Evolutionary conservation across 164 flowering plant genomes (phyloP).

Genomic region (Tetrastigma voinierianum): DNA sequence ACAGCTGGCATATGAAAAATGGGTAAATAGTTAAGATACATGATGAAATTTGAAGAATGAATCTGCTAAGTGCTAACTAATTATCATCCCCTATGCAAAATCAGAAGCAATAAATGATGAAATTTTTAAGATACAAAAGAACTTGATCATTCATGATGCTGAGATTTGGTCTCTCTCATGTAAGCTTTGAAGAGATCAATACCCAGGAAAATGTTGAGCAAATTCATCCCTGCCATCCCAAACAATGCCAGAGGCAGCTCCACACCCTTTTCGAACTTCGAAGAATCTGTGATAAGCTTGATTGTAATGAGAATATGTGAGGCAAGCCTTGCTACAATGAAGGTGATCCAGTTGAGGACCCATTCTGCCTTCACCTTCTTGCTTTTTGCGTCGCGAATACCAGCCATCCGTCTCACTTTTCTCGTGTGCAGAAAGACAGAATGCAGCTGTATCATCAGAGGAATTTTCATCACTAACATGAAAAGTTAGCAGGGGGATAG

Average conservation of each 20-base stretch:
- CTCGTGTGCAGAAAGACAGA: conserved; percentile 84
- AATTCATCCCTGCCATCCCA: conserved; percentile 93
- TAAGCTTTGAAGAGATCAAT: conserved; percentile 73
- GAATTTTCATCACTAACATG: no score
- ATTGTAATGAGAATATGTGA: conserved; percentile 72
- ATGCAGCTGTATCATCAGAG: conserved; percentile 59
- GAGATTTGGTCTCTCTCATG: conserved; percentile 44
- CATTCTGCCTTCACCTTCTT: conserved; percentile 70
- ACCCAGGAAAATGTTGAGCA: conserved; percentile 74
- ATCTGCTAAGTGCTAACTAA: no score
- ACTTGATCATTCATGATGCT: conserved; percentile 21
- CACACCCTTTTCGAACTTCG: conserved; percentile 68
- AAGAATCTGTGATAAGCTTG: conserved; percentile 78
- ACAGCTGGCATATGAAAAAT: background rate
- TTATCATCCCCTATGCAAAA: conserved; percentile 4
- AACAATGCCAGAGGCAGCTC: conserved; percentile 85
- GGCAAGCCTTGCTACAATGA: conserved; percentile 52
- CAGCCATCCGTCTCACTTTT: conserved; percentile 86
- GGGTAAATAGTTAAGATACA: no score
- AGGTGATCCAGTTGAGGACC: conserved; percentile 67
- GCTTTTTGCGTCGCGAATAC: conserved; percentile 64
- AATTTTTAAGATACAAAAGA: background rate
- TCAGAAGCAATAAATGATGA: background rate
- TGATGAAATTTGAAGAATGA: no score
- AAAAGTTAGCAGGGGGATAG: background rate